These are phyloP conservation scores for Cyberlindnera amylophila DNA, from an alignment of 805 yeast species.

Conservation along the genomic window DNA sequence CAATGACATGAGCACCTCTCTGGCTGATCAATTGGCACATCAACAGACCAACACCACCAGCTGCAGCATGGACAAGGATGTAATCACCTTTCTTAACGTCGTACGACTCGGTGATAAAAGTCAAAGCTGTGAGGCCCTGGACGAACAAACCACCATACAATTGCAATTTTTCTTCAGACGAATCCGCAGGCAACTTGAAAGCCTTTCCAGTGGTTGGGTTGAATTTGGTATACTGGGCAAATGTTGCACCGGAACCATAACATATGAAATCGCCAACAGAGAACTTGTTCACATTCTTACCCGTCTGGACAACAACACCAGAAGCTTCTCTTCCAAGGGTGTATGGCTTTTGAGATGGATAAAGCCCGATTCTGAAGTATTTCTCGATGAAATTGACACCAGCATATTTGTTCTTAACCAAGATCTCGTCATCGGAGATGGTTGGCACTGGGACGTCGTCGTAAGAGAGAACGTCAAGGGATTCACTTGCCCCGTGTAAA, in stretches of 20 bases:
- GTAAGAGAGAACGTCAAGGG: conserved; percentile 44
- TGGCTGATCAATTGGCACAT: conserved; percentile 54
- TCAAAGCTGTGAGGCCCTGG: conserved; percentile 78
- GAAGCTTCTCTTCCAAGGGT: conserved; percentile 71
- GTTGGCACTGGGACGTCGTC: conserved; percentile 55
- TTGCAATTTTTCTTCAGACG: conserved; percentile 47
- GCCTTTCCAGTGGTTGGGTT: conserved; percentile 31
- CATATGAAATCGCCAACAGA: conserved; percentile 71
- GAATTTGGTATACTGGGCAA: conserved; percentile 69
- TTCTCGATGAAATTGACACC: conserved; percentile 84
- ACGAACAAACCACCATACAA: conserved; percentile 56
- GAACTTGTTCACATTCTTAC: conserved; percentile 50
- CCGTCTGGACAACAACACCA: conserved; percentile 66
- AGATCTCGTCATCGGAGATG: conserved; percentile 50
- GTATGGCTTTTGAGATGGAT: conserved; percentile 58
- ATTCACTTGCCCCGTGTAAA: conserved; percentile 46
- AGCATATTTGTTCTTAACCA: conserved; percentile 69
- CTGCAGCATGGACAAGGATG: conserved; percentile 85
- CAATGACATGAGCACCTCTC: conserved; percentile 79
- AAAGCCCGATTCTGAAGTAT: conserved; percentile 77
- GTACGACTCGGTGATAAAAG: conserved; percentile 65
- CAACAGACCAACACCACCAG: conserved; percentile 88
- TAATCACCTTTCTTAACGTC: conserved; percentile 64
- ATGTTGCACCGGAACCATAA: conserved; percentile 48
- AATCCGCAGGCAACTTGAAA: conserved; percentile 45